Percentiles rank a stretch among this genome's conserved stretches.
These are phyloP conservation scores for Westerdykella sp. DNA, from an alignment of 2,329 filamentous ascomycete genomes.

Conservation along the genomic window DNA sequence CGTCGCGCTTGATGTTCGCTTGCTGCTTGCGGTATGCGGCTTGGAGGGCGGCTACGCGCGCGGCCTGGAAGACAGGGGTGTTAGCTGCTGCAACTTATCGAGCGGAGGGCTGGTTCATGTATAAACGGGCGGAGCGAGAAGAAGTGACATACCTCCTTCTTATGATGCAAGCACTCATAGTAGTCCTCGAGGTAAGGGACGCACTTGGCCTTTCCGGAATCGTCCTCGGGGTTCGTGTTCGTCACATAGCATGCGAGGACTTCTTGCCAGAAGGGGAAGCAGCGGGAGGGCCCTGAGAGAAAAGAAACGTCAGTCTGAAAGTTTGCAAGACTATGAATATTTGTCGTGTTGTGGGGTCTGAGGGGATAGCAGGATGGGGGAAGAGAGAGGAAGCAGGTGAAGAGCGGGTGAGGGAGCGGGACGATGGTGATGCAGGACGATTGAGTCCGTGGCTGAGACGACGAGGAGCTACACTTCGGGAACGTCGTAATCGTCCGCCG, in stretches of 20 bases:
- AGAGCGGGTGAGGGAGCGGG: background rate
- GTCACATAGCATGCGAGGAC: slow-evolving; percentile 96
- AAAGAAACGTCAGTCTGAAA: slow-evolving; percentile 1
- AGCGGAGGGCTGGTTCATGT: background rate
- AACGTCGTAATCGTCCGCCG: too few species aligned
- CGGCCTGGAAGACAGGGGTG: slow-evolving; percentile 51
- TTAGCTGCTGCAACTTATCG: background rate
- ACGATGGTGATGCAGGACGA: background rate
- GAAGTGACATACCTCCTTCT: slow-evolving; percentile 83
- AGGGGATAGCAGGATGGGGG: slow-evolving; percentile 10
- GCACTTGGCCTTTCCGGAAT: slow-evolving; percentile 82
- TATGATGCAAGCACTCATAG: slow-evolving; percentile 97
- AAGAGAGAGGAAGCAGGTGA: background rate
- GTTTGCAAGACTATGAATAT: background rate
- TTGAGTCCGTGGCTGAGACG: background rate
- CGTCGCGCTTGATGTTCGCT: slow-evolving; percentile 68
- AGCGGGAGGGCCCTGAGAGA: slow-evolving; percentile 61
- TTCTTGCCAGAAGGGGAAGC: slow-evolving; percentile 99
- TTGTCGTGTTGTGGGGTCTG: slow-evolving; percentile 1
- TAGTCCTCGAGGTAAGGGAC: slow-evolving; percentile 84
- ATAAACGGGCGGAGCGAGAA: background rate
- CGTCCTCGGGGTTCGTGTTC: slow-evolving; percentile 75
- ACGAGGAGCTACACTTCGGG: too few species aligned
- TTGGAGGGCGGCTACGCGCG: slow-evolving; percentile 73
- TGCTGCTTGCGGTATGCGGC: slow-evolving; percentile 73